These are phyloP conservation scores for Jamesozyma piceae DNA, from an alignment of 805 yeast genomes.

Conservation along the genomic window DNA sequence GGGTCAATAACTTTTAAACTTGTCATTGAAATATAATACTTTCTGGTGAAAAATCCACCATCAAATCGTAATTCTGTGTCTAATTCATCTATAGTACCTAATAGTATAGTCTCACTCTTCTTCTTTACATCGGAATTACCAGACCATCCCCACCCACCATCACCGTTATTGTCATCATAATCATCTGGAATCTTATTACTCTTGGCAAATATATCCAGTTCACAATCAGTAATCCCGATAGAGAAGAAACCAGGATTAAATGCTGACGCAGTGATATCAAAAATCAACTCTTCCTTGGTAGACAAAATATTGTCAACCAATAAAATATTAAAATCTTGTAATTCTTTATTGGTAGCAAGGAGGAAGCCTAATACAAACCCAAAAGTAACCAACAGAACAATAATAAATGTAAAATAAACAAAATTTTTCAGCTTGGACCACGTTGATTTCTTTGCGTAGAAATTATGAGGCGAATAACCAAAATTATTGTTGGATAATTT, in stretches of 20 bases:
- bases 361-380: constrained; percentile 81
- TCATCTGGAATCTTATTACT: constrained; percentile 23
- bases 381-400: constrained; percentile 44
- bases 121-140: neutral
- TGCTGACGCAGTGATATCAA: constrained; percentile 68
- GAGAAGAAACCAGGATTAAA: constrained; percentile 81
- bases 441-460: constrained; percentile 27
- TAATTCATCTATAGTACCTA: constrained; percentile 58
- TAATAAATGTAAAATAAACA: constrained; percentile 30
- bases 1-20: constrained; percentile 68
- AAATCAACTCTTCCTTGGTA: constrained; percentile 75
- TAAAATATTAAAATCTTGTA: constrained; percentile 53
- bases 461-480: constrained; percentile 44
- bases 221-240: constrained; percentile 52
- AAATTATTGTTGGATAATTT: constrained; percentile 11
- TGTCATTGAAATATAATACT: constrained; percentile 49
- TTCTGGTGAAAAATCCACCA: constrained; percentile 68
- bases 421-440: constrained; percentile 30
- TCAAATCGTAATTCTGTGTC: constrained; percentile 68
- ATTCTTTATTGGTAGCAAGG: constrained; percentile 77
- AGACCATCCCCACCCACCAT: neutral
- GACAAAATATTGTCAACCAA: constrained; percentile 65
- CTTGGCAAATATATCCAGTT: constrained; percentile 78
- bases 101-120: constrained; percentile 49
- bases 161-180: neutral